Evolutionary conservation across 2,329 filamentous ascomycete genomes (phyloP).

Genomic region (Colletotrichum aenigma): DNA sequence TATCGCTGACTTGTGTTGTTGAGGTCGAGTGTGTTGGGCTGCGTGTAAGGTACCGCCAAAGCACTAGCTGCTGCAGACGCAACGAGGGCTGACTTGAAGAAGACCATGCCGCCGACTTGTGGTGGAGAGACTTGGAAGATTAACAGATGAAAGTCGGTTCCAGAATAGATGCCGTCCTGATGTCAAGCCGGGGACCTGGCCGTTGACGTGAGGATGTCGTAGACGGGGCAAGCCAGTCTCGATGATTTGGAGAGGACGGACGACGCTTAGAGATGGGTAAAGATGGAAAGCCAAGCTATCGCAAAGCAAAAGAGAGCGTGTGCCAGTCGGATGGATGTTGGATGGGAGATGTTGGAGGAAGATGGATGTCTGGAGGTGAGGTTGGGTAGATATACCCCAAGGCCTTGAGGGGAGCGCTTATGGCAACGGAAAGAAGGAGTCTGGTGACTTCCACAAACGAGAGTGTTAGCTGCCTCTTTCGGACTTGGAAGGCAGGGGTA

Average conservation of each 20-base stretch:
- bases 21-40: conserved; percentile 45
- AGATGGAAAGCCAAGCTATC: background rate
- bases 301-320: background rate
- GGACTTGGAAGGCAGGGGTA: background rate
- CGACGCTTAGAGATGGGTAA: background rate
- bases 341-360: background rate
- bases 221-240: background rate
- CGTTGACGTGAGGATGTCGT: background rate
- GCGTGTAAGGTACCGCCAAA: conserved; percentile 28
- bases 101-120: background rate
- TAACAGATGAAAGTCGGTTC: too few species aligned
- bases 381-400: background rate
- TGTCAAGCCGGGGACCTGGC: background rate
- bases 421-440: background rate
- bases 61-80: conserved; percentile 26
- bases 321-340: background rate
- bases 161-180: background rate
- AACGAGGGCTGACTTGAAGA: background rate
- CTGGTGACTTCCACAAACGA: background rate
- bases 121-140: background rate
- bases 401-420: background rate
- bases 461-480: background rate
- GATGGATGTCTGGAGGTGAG: background rate
- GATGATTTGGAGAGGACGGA: background rate
- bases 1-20: conserved; percentile 33